Percentiles rank a stretch among this genome's conserved stretches.
Conservation (phyloP, 2,329 filamentous ascomycete genomes). For the Pseudogymnoascus sp. region DNA sequence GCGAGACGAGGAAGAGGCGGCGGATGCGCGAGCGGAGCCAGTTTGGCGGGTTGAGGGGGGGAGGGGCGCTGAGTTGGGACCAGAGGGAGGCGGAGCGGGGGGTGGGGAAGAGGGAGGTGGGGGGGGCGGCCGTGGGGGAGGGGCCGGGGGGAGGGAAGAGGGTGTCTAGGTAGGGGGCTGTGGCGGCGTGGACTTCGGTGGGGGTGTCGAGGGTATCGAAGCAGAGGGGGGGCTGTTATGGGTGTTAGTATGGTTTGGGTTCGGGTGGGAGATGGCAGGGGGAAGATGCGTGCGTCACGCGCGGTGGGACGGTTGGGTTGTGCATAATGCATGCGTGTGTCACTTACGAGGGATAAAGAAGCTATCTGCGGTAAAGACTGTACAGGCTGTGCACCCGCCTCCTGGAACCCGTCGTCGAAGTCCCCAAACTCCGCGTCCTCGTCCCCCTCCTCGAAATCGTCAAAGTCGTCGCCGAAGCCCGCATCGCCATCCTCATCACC, state of each 20-base stretch:
- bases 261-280: too few relatives aligned
- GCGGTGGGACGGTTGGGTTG: constrained; percentile 11
- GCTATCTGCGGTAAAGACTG: constrained; percentile 27
- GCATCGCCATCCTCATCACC: constrained; percentile 31
- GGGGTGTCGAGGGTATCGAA: constrained; percentile 51
- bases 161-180: constrained; percentile 57
- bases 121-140: constrained; percentile 29
- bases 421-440: constrained; percentile 42
- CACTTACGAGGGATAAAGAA: constrained; percentile 35
- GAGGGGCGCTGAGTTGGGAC: constrained; percentile 92
- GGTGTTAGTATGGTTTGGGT: too few relatives aligned
- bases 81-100: constrained; percentile 84
- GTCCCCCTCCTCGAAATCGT: constrained; percentile 54
- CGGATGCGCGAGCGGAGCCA: constrained; percentile 96
- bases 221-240: constrained; percentile 64
- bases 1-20: constrained; percentile 86
- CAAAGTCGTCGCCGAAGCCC: constrained; percentile 60
- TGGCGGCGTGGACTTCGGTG: constrained; percentile 51
- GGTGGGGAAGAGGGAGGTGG: constrained; percentile 65
- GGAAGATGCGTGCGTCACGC: neutral
- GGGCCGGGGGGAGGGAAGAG: constrained; percentile 54
- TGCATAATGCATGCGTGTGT: constrained; percentile 15
- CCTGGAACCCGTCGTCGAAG: constrained; percentile 57
- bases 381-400: constrained; percentile 36
- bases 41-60: constrained; percentile 88